Evolutionary conservation across 805 yeast species (phyloP).

Genomic region (Kodamaea kaohsiungensis): DNA sequence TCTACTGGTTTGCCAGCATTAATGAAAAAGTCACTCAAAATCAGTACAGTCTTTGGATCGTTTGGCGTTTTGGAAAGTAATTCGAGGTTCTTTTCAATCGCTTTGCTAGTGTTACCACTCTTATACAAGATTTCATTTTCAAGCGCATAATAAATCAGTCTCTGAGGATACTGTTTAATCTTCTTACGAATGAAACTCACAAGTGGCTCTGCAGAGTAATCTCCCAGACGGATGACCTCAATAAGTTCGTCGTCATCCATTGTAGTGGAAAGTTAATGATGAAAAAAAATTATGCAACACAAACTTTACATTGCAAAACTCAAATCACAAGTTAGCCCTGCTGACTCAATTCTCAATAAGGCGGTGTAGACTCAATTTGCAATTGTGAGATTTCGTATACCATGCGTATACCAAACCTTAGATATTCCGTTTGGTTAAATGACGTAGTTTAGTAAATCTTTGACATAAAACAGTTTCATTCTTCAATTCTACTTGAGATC

Average conservation of each 20-base stretch:
- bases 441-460: too few relatives aligned
- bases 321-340: too few relatives aligned
- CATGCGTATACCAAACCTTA: too few relatives aligned
- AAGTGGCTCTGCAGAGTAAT: constrained; percentile 52
- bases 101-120: constrained; percentile 33
- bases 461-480: too few relatives aligned
- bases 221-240: constrained; percentile 53
- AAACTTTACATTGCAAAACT: not conserved
- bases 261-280: not conserved
- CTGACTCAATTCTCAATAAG: too few relatives aligned
- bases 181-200: constrained; percentile 34
- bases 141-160: constrained; percentile 51
- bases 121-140: constrained; percentile 35
- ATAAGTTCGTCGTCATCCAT: constrained; percentile 32
- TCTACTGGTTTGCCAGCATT: constrained; percentile 32
- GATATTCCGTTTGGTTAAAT: too few relatives aligned
- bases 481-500: too few relatives aligned
- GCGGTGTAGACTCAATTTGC: too few relatives aligned
- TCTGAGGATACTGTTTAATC: constrained; percentile 55
- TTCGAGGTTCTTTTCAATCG: constrained; percentile 30
- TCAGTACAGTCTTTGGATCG: constrained; percentile 53
- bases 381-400: too few relatives aligned
- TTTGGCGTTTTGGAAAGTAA: constrained; percentile 45
- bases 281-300: not conserved
- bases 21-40: constrained; percentile 48